Percentiles rank a stretch among this genome's conserved stretches.
These are phyloP conservation scores for Nakaseomyces glabratus DNA, from an alignment of 1,139 yeast species.

Conservation along the genomic window DNA sequence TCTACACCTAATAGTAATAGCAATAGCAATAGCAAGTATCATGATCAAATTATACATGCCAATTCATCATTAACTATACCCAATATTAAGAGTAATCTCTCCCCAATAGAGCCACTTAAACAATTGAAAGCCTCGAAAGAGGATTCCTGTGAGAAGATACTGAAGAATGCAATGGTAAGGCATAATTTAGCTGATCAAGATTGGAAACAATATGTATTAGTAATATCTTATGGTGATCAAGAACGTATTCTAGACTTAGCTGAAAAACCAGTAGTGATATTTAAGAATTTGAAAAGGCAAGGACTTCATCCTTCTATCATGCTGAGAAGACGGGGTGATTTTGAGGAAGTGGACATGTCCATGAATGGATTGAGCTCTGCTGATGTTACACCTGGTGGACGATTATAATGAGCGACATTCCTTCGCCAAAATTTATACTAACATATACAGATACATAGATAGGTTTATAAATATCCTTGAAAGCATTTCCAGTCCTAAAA, in stretches of 20 bases:
- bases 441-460: no score
- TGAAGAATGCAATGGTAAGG: slow-evolving; percentile 83
- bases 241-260: slow-evolving; percentile 76
- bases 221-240: slow-evolving; percentile 84
- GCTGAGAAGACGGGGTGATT: slow-evolving; percentile 72
- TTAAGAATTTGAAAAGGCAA: slow-evolving; percentile 75
- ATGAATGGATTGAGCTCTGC: slow-evolving; percentile 9
- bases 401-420: slow-evolving; percentile 14
- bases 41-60: no score
- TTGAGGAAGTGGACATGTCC: slow-evolving; percentile 27
- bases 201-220: slow-evolving; percentile 83
- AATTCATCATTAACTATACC: background rate
- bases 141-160: slow-evolving; percentile 81
- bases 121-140: slow-evolving; percentile 83
- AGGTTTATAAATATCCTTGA: no score
- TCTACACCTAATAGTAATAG: background rate
- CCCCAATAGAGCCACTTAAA: slow-evolving; percentile 59
- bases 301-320: slow-evolving; percentile 90
- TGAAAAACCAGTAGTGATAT: slow-evolving; percentile 84
- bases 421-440: no score
- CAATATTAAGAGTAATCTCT: slow-evolving; percentile 6
- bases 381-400: slow-evolving; percentile 28
- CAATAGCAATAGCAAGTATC: no score
- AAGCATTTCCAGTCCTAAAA: no score
- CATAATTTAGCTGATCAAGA: slow-evolving; percentile 74